Percentiles rank a stretch among this genome's conserved stretches.
phyloP scores from a whole-genome alignment of 2,329 filamentous ascomycete genomes.

The Stagonosporopsis tanaceti region DNA sequence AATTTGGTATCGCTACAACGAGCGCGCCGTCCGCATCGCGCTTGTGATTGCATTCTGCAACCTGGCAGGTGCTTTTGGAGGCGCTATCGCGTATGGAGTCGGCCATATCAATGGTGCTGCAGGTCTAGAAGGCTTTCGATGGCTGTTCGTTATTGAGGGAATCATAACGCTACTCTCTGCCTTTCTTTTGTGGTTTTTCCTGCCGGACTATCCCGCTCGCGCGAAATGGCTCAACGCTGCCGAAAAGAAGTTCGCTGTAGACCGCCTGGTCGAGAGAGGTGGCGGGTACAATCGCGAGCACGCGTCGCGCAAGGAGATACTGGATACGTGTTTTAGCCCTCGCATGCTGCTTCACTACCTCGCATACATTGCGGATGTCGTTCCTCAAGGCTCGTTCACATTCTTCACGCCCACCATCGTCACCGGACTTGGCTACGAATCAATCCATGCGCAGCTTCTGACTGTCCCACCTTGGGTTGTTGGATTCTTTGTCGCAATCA shows the following conservation, averaged over 20 bases:
- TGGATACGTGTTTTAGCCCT: slow-evolving; percentile 48
- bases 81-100: slow-evolving; percentile 63
- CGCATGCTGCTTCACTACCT: slow-evolving; percentile 51
- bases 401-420: slow-evolving; percentile 59
- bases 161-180: slow-evolving; percentile 32
- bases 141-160: slow-evolving; percentile 39
- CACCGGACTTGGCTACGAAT: slow-evolving; percentile 51
- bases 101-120: slow-evolving; percentile 51
- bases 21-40: slow-evolving; percentile 66
- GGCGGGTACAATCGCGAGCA: slow-evolving; percentile 51
- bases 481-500: slow-evolving; percentile 40
- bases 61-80: slow-evolving; percentile 64
- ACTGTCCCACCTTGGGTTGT: slow-evolving; percentile 51
- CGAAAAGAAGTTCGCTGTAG: slow-evolving; percentile 49
- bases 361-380: slow-evolving; percentile 35
- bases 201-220: slow-evolving; percentile 61
- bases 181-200: slow-evolving; percentile 53
- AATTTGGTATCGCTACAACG: slow-evolving; percentile 65
- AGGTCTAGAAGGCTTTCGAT: slow-evolving; percentile 46
- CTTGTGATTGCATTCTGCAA: slow-evolving; percentile 65
- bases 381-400: slow-evolving; percentile 42
- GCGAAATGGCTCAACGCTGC: slow-evolving; percentile 55
- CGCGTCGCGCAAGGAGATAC: slow-evolving; percentile 45
- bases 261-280: slow-evolving; percentile 47
- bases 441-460: slow-evolving; percentile 51